Conservation (phyloP, 257 asterid genomes). For the Jaltomata sinuosa region DNA sequence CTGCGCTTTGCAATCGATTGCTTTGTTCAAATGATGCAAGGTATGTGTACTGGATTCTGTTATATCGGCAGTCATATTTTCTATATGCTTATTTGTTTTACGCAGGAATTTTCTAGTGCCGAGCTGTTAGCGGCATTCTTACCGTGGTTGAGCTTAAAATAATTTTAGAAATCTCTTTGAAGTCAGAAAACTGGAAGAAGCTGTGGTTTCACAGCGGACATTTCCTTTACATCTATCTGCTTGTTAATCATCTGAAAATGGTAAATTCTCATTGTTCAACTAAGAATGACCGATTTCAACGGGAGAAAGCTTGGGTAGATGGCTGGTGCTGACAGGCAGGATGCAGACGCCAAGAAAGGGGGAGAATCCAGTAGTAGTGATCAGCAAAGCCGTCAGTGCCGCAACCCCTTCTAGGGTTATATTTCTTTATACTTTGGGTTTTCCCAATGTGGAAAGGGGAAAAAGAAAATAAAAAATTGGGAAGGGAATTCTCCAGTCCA, state of each 20-base stretch:
- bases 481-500: not conserved
- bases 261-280: not conserved
- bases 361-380: not conserved
- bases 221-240: not conserved
- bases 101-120: not conserved
- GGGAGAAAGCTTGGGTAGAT: not conserved
- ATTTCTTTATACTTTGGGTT: not conserved
- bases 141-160: not conserved
- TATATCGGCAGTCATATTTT: not conserved
- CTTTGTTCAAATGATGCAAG: slow-evolving; percentile 91
- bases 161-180: not conserved
- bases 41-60: slow-evolving; percentile 22
- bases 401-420: not conserved
- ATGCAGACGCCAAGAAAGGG: not conserved
- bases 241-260: not conserved
- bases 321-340: not conserved
- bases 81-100: not conserved
- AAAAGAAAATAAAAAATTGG: not conserved
- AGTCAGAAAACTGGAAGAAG: not conserved
- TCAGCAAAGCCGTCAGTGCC: not conserved
- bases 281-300: not conserved
- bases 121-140: not conserved
- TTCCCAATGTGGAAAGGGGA: not conserved
- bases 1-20: slow-evolving; percentile 94
- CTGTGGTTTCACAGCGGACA: not conserved